phyloP scores from a whole-genome alignment of 345 rosid genomes.

The Streptanthus diversifolius region DNA sequence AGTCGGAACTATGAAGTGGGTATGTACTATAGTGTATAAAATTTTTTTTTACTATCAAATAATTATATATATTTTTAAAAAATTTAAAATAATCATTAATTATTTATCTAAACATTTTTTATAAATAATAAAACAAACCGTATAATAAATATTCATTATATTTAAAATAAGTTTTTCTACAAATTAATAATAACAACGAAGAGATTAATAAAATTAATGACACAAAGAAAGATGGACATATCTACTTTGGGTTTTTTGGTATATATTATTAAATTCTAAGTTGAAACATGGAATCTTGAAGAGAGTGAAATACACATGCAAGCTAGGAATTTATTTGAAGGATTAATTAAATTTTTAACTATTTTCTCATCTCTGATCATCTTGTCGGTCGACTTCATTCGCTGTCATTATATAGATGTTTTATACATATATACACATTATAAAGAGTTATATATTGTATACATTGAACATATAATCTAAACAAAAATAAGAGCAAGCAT shows the following conservation, averaged over 20 bases:
- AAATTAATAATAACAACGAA: too few species aligned
- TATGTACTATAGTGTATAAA: constrained; percentile 5
- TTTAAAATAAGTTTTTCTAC: too few species aligned
- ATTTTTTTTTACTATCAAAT: too few species aligned
- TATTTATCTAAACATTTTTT: too few species aligned
- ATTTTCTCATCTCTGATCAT: constrained; percentile 8
- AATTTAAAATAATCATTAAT: too few species aligned
- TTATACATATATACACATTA: background rate
- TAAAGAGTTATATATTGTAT: background rate
- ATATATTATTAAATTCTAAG: constrained; percentile 3
- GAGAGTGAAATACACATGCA: constrained; percentile 37
- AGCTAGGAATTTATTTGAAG: constrained; percentile 36
- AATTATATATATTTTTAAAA: too few species aligned
- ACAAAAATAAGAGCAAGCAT: background rate
- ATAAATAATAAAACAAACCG: too few species aligned
- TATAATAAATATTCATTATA: too few species aligned
- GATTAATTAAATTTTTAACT: constrained; percentile 6
- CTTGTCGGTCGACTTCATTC: constrained; percentile 31
- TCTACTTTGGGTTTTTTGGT: constrained; percentile 23
- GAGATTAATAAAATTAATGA: constrained; percentile 1
- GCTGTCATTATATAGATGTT: constrained; percentile 8
- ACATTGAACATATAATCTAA: background rate
- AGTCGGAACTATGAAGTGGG: constrained; percentile 8
- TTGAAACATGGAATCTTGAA: constrained; percentile 32
- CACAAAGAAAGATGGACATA: background rate